Evolutionary conservation across 108 stramenopile genomes (phyloP).

Genomic region (Mediolabrus comicus): DNA sequence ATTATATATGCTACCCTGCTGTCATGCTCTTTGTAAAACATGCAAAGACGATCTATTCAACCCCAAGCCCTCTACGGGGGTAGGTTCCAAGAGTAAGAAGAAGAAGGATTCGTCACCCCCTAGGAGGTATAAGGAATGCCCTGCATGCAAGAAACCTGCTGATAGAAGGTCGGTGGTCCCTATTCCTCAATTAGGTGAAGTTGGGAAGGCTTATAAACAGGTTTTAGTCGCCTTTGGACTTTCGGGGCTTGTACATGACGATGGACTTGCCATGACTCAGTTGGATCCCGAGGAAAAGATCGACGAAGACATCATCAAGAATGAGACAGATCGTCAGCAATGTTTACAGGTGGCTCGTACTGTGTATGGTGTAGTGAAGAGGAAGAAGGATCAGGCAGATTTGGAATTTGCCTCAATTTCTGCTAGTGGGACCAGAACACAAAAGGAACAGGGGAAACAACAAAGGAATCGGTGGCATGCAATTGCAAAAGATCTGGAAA

Average conservation of each 20-base stretch:
- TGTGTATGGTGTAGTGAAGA: background rate
- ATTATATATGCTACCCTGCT: background rate
- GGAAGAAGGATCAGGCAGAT: background rate
- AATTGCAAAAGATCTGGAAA: constrained; percentile 34
- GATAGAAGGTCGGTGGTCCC: constrained; percentile 35
- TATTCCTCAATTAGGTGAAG: constrained; percentile 44
- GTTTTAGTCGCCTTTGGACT: constrained; percentile 56
- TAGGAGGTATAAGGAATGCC: constrained; percentile 38
- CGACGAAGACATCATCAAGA: constrained; percentile 4
- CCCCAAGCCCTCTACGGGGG: background rate
- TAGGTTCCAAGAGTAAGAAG: background rate
- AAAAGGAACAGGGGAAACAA: constrained; percentile 10
- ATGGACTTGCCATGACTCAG: constrained; percentile 64
- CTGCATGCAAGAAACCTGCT: constrained; percentile 53
- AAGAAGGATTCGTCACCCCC: background rate
- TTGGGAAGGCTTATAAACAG: constrained; percentile 56
- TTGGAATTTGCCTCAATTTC: too few relatives aligned
- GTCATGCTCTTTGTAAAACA: constrained; percentile 7
- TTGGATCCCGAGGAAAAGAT: constrained; percentile 22
- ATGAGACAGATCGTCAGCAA: constrained; percentile 15
- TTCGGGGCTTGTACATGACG: constrained; percentile 45
- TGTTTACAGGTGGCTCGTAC: background rate
- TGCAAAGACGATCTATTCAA: background rate
- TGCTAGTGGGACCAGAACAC: background rate
- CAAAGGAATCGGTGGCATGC: constrained; percentile 14